Conservation (phyloP, 805 yeast species). For the Teunomyces aglyptinius region DNA sequence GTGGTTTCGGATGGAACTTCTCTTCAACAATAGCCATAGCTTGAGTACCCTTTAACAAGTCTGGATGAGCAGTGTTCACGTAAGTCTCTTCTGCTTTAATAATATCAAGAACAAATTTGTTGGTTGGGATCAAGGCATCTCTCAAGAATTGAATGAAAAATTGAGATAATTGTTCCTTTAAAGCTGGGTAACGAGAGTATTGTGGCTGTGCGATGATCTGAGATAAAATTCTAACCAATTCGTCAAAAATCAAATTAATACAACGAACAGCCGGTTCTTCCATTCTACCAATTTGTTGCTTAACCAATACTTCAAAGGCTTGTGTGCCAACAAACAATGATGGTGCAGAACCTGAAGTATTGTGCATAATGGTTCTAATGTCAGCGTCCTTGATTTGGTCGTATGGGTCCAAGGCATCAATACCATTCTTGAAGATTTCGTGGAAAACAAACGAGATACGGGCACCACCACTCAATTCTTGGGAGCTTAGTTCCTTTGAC, state of each 20-base stretch:
- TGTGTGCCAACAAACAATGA: conserved; percentile 95
- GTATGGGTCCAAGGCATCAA: conserved; percentile 89
- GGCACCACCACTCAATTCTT: conserved; percentile 96
- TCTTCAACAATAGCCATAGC: conserved; percentile 94
- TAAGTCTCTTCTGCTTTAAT: conserved; percentile 87
- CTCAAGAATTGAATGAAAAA: conserved; percentile 78
- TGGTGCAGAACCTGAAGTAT: conserved; percentile 94
- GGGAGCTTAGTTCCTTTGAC: conserved; percentile 80
- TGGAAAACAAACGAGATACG: conserved; percentile 96
- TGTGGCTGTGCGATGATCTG: conserved; percentile 76
- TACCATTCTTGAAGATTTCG: conserved; percentile 91
- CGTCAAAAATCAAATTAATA: conserved; percentile 88
- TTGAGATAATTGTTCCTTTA: conserved; percentile 82
- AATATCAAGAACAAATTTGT: conserved; percentile 77
- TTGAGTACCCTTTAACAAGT: conserved; percentile 88
- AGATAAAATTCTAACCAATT: conserved; percentile 83
- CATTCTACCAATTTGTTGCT: conserved; percentile 67
- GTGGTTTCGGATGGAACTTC: conserved; percentile 71
- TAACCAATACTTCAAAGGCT: conserved; percentile 77
- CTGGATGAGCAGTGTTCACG: conserved; percentile 97
- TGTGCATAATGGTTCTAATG: conserved; percentile 94
- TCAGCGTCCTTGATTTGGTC: conserved; percentile 95
- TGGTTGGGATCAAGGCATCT: conserved; percentile 79
- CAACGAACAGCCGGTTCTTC: conserved; percentile 92
- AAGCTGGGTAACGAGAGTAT: conserved; percentile 84